Percentiles rank a stretch among this genome's conserved stretches.
phyloP scores from a whole-genome alignment of 768 basidiomycete species.

The Termitomyces sp. region DNA sequence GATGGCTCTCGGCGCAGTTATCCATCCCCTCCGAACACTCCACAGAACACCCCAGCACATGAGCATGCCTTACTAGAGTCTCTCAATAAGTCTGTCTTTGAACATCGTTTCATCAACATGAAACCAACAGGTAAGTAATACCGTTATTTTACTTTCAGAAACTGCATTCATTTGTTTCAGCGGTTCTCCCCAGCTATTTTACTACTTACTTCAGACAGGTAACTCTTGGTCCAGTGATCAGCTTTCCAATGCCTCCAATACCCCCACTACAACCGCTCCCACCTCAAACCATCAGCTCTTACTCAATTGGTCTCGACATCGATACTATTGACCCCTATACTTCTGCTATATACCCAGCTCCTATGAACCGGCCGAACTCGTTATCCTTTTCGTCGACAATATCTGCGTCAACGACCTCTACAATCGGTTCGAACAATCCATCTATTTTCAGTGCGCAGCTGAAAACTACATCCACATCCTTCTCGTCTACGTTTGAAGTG shows the following conservation, averaged over 20 bases:
- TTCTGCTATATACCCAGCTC: conserved; percentile 33
- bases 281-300: conserved; percentile 38
- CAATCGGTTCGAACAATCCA: conserved; percentile 21
- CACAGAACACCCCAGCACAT: conserved; percentile 38
- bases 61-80: conserved; percentile 72
- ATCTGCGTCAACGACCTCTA: conserved; percentile 36
- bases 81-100: conserved; percentile 63
- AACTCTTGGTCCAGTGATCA: conserved; percentile 53
- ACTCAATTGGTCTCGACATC: conserved; percentile 31
- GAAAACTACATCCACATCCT: conserved; percentile 29
- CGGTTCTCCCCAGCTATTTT: conserved; percentile 66
- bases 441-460: conserved; percentile 22
- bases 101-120: conserved; percentile 68
- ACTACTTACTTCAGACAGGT: conserved; percentile 71
- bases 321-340: conserved; percentile 32
- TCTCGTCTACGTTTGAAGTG: conserved; percentile 25
- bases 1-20: conserved; percentile 38
- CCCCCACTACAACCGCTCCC: conserved; percentile 59
- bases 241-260: conserved; percentile 68
- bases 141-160: background rate
- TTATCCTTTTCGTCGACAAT: conserved; percentile 51
- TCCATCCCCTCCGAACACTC: conserved; percentile 30
- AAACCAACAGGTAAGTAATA: conserved; percentile 55
- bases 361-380: conserved; percentile 38
- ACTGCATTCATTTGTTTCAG: conserved; percentile 26